Base-by-base conservation (phyloP, 768 basidiomycete species). In the Rhizopogon sp. region DNA sequence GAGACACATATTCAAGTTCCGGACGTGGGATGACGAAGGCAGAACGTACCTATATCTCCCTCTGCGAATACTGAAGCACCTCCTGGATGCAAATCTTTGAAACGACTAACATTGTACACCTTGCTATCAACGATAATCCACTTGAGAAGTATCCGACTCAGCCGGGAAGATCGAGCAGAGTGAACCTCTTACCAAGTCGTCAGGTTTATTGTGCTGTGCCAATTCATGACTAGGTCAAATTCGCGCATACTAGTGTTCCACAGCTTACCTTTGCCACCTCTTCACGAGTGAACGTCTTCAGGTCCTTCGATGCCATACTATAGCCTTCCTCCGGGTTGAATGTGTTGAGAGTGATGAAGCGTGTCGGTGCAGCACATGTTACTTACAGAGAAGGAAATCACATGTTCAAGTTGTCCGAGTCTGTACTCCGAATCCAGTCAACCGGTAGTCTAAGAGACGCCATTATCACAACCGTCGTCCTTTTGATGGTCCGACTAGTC, bases 71-170 rank as follows among this genome's bases (percentile, higher is more conserved):
- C 92, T 2, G 81, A 77, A 0, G 78, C 66, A 25, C 93, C 92
- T 54, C 93, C 93, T 1, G 91, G 93, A 64, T 97, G 93, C 47
- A 94, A 72, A 46, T 76, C 77, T 62, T 80, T 80, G 74, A 98
- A 95, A 61, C 78, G 82, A 17, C 86, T 81, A 17, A 95, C 70
- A 70, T 94, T 85, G 69, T 85, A 93, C 33, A 93, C 92, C 64
- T 86, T 88, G 29, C 84, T 77, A 66, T 96, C 91, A 59, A 93
- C 81, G 58, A 93, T 79, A 44, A 93, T 73, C 90, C 90, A 93
- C 85, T 90, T 55, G 42, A 20, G 42, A 16, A 25, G n/a, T 14
- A 10, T 43, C 20, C 6, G 39, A 2, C 20, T 50, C 39, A 56
- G 29, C 22, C 14, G 40, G 6, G 39, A 51, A 40, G 9, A 53